These are phyloP conservation scores for Mucor circinelloides DNA, from an alignment of 371 early-diverging fungal species.

Conservation along the genomic window DNA sequence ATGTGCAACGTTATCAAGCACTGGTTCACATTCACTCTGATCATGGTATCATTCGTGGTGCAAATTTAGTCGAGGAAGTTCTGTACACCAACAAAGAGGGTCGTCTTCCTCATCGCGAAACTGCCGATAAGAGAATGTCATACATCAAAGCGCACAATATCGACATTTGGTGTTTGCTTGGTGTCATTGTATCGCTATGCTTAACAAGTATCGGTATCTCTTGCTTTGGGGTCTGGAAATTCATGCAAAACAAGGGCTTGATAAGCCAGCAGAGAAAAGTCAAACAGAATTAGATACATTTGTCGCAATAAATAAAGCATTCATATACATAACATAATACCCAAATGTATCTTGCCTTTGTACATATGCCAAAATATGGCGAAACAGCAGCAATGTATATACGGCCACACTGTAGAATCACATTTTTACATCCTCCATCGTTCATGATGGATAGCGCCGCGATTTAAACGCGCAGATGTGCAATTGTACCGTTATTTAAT, in stretches of 20 bases:
- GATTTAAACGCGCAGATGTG: no score
- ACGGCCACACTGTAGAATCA: no score
- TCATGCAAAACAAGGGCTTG: neutral
- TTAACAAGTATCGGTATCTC: neutral
- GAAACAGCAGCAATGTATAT: no score
- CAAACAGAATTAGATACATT: neutral
- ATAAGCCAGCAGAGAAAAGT: neutral
- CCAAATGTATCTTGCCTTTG: no score
- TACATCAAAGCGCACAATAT: slow-evolving; percentile 29
- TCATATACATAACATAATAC: no score
- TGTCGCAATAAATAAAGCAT: neutral
- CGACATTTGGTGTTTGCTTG: slow-evolving; percentile 16
- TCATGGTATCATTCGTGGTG: slow-evolving; percentile 16
- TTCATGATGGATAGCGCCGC: no score
- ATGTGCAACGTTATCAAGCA: slow-evolving; percentile 13
- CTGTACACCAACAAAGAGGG: slow-evolving; percentile 14
- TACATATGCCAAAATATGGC: no score
- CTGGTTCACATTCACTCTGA: slow-evolving; percentile 23
- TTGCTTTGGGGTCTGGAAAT: neutral
- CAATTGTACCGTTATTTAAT: no score
- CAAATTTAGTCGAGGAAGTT: slow-evolving; percentile 30
- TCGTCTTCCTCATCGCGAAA: slow-evolving; percentile 21
- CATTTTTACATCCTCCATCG: no score
- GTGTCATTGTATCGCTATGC: neutral
- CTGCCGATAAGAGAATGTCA: slow-evolving; percentile 14